phyloP scores from a whole-genome alignment of 1,139 yeast species.

The Taphrina deformans region DNA sequence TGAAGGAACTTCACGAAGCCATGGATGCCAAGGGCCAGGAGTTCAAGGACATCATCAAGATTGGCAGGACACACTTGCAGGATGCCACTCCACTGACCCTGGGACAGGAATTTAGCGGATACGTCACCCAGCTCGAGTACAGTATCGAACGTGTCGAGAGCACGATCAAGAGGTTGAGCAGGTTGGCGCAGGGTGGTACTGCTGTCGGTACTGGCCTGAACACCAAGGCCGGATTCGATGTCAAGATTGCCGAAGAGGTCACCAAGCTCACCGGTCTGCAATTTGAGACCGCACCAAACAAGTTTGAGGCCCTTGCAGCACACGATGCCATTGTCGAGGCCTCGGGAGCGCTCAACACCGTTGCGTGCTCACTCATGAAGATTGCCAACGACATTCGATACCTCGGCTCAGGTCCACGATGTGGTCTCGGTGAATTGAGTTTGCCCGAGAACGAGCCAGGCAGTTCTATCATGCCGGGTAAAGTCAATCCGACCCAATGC shows the following conservation, averaged over 20 bases:
- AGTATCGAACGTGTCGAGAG: conserved; percentile 85
- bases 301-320: conserved; percentile 98
- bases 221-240: conserved; percentile 87
- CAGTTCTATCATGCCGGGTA: conserved; percentile 94
- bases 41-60: conserved; percentile 84
- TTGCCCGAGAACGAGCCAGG: conserved; percentile 99
- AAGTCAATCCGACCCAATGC: conserved; percentile 98
- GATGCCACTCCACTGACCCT: conserved; percentile 97
- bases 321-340: conserved; percentile 98
- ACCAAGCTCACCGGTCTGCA: conserved; percentile 80
- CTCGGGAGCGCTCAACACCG: conserved; percentile 93
- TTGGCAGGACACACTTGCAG: conserved; percentile 97
- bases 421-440: conserved; percentile 95
- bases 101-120: conserved; percentile 97
- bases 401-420: conserved; percentile 98
- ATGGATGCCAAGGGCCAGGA: conserved; percentile 75
- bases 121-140: conserved; percentile 85
- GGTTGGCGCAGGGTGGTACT: conserved; percentile 97
- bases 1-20: conserved; percentile 73
- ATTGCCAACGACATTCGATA: conserved; percentile 97
- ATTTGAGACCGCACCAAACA: conserved; percentile 94
- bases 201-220: conserved; percentile 98
- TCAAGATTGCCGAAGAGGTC: conserved; percentile 75
- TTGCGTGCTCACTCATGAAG: conserved; percentile 89
- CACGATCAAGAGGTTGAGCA: conserved; percentile 71